These are phyloP conservation scores for Leccinum variicolor DNA, from an alignment of 768 basidiomycete species.

Conservation along the genomic window DNA sequence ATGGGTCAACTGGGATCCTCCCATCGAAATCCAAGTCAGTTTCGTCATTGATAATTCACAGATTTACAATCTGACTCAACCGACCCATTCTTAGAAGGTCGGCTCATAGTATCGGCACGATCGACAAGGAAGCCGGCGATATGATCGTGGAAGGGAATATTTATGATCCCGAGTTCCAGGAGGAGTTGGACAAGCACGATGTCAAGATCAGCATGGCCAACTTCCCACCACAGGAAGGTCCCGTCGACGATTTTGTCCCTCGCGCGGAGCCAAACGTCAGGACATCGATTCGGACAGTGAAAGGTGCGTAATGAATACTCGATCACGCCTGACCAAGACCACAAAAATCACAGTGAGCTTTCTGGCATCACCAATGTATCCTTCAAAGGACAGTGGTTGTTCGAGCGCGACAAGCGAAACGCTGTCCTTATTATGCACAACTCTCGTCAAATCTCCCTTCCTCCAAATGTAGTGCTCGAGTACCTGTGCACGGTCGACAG, in stretches of 20 bases:
- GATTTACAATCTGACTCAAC: not conserved
- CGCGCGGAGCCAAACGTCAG: slow-evolving; percentile 13
- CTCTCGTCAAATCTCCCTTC: slow-evolving; percentile 23
- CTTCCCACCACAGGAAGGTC: slow-evolving; percentile 14
- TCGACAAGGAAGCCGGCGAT: slow-evolving; percentile 30
- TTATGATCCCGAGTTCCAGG: slow-evolving; percentile 27
- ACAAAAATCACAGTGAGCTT: slow-evolving; percentile 2
- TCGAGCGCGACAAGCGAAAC: slow-evolving; percentile 23
- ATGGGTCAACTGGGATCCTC: slow-evolving; percentile 38
- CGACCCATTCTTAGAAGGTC: slow-evolving; percentile 20
- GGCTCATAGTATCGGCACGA: slow-evolving; percentile 30
- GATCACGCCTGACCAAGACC: not conserved
- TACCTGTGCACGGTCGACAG: slow-evolving; percentile 23
- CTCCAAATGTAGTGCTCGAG: slow-evolving; percentile 21
- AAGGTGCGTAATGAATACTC: slow-evolving; percentile 12
- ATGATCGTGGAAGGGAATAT: slow-evolving; percentile 34
- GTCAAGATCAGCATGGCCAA: slow-evolving; percentile 13
- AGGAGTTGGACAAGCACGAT: slow-evolving; percentile 11
- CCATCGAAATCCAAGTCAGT: slow-evolving; percentile 25
- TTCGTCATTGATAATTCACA: not conserved
- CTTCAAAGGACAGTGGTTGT: slow-evolving; percentile 35
- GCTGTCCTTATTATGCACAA: slow-evolving; percentile 32
- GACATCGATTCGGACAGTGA: slow-evolving; percentile 13
- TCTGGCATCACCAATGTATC: slow-evolving; percentile 24
- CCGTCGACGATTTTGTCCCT: slow-evolving; percentile 18